Evolutionary conservation across 768 basidiomycete genomes (phyloP), one percentile per base, ranked within the genome.

Genomic region (Lentinus brumalis): DNA sequence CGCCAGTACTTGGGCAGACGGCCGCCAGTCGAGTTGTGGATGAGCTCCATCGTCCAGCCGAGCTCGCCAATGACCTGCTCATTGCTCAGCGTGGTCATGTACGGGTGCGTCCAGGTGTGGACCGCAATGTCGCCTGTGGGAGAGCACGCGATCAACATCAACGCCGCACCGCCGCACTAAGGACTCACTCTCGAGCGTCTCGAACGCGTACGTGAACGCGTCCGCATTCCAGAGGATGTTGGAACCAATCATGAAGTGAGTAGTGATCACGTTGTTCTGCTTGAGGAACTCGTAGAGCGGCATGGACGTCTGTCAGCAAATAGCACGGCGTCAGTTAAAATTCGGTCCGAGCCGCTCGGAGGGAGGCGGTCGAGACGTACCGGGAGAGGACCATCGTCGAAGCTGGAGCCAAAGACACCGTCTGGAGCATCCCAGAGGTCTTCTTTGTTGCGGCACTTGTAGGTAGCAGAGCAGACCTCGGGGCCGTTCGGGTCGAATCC

Each of bases 181-280:
- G 4, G n/a, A 50, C 60, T 15, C n/a, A 66, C 67, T 58, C 41
- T 63, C 58, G 15, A 68, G 62, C 11, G 62, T 63, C 31, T 71
- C 69, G 68, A 85, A 85, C 0, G 86, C 86, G 10, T 70, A 68
- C 59, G 76, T 63, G 73, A 94, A 92, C 49, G 79, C 67, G 9
- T 78, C 69, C 4, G 86, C 83, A 69, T 89, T 77, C 44, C 70
- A 53, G 30, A 90, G 66, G 59, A 95, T 89, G 70, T 94, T 90
- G 38, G 81, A 70, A 16, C 95, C 95, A 64, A 97, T 96, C 79
- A 94, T 84, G 73, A 96, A 96, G 71, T 96, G 93, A 5, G 94
- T 96, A 3, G 86, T 87, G n/a, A 73, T 81, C 57, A 85, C 73
- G 61, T 87, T 84, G 59, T 95, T 81, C n/a, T 77, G 56, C 60